phyloP scores from a whole-genome alignment of 2,329 filamentous ascomycete species.

The Fusarium nurragi region DNA sequence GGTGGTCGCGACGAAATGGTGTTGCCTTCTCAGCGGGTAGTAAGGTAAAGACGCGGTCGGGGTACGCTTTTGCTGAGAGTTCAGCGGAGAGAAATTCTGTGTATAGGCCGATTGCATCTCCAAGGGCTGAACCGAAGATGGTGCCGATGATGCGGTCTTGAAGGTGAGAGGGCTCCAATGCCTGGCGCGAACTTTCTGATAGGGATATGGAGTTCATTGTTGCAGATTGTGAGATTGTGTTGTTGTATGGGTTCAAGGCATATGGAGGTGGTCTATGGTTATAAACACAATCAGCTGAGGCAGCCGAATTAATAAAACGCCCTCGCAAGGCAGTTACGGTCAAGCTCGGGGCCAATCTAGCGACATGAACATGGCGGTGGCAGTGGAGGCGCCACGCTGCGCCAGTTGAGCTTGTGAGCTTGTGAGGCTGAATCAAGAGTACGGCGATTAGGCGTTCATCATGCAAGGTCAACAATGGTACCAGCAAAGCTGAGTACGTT shows the following conservation, averaged over 20 bases:
- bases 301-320: slow-evolving; percentile 28
- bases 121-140: slow-evolving; percentile 61
- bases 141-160: slow-evolving; percentile 55
- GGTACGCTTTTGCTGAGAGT: slow-evolving; percentile 50
- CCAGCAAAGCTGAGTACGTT: too few relatives aligned
- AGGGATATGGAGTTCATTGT: slow-evolving; percentile 26
- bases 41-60: slow-evolving; percentile 53
- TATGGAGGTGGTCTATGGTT: not conserved
- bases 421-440: not conserved
- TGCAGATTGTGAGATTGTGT: not conserved
- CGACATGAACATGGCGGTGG: slow-evolving; percentile 31
- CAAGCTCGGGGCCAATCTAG: slow-evolving; percentile 15
- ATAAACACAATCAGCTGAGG: slow-evolving; percentile 14
- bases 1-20: slow-evolving; percentile 55
- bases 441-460: not conserved
- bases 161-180: slow-evolving; percentile 35
- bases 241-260: not conserved
- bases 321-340: slow-evolving; percentile 14
- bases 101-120: slow-evolving; percentile 64
- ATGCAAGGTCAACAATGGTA: too few relatives aligned
- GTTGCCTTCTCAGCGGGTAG: slow-evolving; percentile 50
- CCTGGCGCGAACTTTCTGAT: slow-evolving; percentile 24
- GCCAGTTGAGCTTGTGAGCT: not conserved
- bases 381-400: slow-evolving; percentile 21
- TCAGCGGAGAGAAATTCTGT: slow-evolving; percentile 60